Percentiles rank a stretch among this genome's conserved stretches.
Conservation (phyloP, 1,139 yeast species). For the Nakaseomyces delphensis region DNA sequence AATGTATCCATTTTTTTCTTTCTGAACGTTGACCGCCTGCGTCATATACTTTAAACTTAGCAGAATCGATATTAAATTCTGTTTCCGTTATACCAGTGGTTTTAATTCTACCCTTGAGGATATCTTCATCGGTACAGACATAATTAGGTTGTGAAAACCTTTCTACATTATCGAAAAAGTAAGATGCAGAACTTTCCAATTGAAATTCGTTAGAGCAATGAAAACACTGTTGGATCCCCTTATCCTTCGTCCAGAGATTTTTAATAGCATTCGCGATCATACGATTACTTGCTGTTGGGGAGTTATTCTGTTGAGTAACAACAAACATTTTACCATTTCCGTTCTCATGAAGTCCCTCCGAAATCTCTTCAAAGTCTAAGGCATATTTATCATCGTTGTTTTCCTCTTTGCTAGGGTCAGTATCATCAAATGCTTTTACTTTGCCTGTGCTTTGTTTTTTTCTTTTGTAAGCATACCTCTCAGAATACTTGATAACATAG, state of each 20-base stretch:
- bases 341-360: slow-evolving; percentile 28
- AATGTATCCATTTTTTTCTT: slow-evolving; percentile 92
- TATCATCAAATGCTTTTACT: slow-evolving; percentile 40
- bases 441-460: slow-evolving; percentile 48
- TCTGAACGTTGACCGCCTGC: slow-evolving; percentile 97
- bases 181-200: slow-evolving; percentile 69
- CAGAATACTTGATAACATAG: slow-evolving; percentile 55
- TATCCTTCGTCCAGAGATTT: slow-evolving; percentile 58
- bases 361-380: slow-evolving; percentile 27
- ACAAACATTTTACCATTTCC: slow-evolving; percentile 25
- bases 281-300: slow-evolving; percentile 12
- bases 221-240: slow-evolving; percentile 56
- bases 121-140: slow-evolving; percentile 70
- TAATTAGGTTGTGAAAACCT: slow-evolving; percentile 59
- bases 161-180: slow-evolving; percentile 62
- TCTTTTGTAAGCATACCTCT: slow-evolving; percentile 43
- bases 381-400: slow-evolving; percentile 8
- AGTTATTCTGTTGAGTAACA: slow-evolving; percentile 7
- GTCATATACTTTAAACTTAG: slow-evolving; percentile 71
- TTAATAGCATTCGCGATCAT: slow-evolving; percentile 62
- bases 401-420: slow-evolving; percentile 6
- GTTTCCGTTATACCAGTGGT: slow-evolving; percentile 95
- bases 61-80: slow-evolving; percentile 57
- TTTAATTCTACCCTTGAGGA: slow-evolving; percentile 81
- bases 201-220: slow-evolving; percentile 68